phyloP scores from a whole-genome alignment of 208 protist genomes.

The Phytomonas sp. region DNA sequence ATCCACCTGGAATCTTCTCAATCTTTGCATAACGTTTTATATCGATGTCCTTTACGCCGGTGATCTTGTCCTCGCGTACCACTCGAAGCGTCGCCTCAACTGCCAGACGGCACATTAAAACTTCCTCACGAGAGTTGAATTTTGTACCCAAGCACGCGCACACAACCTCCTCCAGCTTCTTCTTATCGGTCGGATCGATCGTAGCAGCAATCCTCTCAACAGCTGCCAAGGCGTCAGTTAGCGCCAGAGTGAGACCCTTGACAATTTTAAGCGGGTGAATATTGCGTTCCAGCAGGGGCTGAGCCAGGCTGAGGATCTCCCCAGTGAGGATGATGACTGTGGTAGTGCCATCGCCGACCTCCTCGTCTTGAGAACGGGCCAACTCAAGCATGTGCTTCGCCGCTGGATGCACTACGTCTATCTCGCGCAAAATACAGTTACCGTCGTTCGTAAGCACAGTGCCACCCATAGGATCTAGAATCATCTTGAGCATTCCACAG shows the following conservation, averaged over 20 bases:
- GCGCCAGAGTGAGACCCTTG: conserved; percentile 93
- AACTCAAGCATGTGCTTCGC: conserved; percentile 99
- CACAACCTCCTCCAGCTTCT: conserved; percentile 89
- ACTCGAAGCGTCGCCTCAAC: conserved; percentile 97
- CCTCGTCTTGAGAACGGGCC: conserved; percentile 98
- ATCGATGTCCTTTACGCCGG: conserved; percentile 96
- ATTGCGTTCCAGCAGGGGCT: conserved; percentile 96
- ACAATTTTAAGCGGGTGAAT: conserved; percentile 99
- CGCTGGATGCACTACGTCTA: conserved; percentile 99
- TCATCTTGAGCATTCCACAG: conserved; percentile 99
- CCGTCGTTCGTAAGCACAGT: conserved; percentile 99
- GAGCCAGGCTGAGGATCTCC: conserved; percentile 96
- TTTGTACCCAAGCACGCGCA: conserved; percentile 97
- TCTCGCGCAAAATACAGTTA: conserved; percentile 99
- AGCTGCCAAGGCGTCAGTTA: conserved; percentile 93
- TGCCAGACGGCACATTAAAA: conserved; percentile 97
- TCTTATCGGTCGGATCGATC: conserved; percentile 92
- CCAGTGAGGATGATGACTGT: conserved; percentile 99
- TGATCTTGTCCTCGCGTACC: conserved; percentile 62
- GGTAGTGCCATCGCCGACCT: conserved; percentile 99
- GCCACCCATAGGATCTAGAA: conserved; percentile 99
- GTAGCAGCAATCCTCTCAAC: conserved; percentile 89
- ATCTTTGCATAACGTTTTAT: conserved; percentile 99
- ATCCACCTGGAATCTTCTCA: conserved; percentile 99
- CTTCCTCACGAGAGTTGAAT: conserved; percentile 94